phyloP scores from a whole-genome alignment of 176 grass and related monocot genomes.

The Musa beccarii region DNA sequence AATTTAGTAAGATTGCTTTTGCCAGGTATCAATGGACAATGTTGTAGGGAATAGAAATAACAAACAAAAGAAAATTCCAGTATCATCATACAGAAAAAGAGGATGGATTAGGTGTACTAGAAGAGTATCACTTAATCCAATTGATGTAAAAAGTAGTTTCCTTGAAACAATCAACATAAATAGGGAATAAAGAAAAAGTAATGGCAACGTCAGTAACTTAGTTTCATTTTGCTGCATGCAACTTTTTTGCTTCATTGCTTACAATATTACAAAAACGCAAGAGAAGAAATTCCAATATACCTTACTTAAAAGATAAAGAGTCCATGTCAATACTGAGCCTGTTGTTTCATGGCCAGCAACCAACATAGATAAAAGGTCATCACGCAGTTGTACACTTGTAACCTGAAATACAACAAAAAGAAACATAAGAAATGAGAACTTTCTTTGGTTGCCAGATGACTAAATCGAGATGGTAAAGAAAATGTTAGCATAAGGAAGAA shows the following conservation, averaged over 20 bases:
- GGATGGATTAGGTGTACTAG: too few species aligned
- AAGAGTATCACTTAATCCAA: too few species aligned
- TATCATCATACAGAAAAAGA: too few species aligned
- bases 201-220: background rate
- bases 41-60: too few species aligned
- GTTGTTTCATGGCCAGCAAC: conserved; percentile 99
- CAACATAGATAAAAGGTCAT: conserved; percentile 96
- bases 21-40: too few species aligned
- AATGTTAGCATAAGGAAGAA: background rate
- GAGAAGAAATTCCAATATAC: conserved; percentile 29
- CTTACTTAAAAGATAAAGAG: conserved; percentile 94
- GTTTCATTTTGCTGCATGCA: background rate
- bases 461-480: background rate
- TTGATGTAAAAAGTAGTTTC: too few species aligned
- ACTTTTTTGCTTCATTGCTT: background rate
- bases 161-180: background rate
- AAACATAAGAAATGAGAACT: background rate
- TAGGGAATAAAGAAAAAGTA: background rate
- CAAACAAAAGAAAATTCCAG: too few species aligned
- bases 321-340: conserved; percentile 95
- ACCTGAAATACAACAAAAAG: conserved; percentile 40
- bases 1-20: too few species aligned
- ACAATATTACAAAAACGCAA: background rate
- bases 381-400: conserved; percentile 72
- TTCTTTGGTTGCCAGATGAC: background rate